Evolutionary conservation across 495 filamentous ascomycete genomes (phyloP).

Genomic region (Tetracladium marchalianum): DNA sequence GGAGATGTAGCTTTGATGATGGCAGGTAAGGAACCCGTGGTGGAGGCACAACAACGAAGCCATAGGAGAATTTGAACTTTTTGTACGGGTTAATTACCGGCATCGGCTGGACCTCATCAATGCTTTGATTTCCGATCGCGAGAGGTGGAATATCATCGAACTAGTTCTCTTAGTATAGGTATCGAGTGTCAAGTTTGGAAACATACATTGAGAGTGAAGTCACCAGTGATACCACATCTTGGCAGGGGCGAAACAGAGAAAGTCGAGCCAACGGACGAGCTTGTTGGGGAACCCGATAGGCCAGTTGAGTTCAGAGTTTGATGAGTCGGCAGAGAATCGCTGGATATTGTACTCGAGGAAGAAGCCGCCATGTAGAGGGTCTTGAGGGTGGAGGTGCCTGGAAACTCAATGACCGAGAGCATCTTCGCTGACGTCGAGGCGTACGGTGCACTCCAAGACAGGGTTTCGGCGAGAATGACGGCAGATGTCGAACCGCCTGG

Average conservation of each 20-base stretch:
- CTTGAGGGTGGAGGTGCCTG: not conserved
- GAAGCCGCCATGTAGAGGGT: not conserved
- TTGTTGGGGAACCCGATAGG: not conserved
- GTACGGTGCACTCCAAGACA: not conserved
- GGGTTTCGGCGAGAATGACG: not conserved
- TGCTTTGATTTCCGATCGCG: slow-evolving; percentile 1
- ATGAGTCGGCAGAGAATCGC: not conserved
- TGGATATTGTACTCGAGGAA: not conserved
- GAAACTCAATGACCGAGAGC: not conserved
- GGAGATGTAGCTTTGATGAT: slow-evolving; percentile 10
- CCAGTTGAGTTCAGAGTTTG: not conserved
- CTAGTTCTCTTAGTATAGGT: slow-evolving; percentile 9
- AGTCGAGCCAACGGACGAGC: not conserved
- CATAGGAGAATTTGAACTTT: slow-evolving; percentile 21
- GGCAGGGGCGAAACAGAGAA: slow-evolving; percentile 2
- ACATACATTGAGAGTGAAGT: slow-evolving; percentile 19
- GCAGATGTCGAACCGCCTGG: slow-evolving; percentile 2
- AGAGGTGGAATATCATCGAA: slow-evolving; percentile 22
- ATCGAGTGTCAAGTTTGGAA: not conserved
- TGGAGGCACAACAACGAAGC: slow-evolving; percentile 22
- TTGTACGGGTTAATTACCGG: slow-evolving; percentile 21
- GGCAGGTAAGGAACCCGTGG: slow-evolving; percentile 18
- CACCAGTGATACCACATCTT: slow-evolving; percentile 15
- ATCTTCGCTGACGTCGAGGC: no score
- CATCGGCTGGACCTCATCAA: slow-evolving; percentile 6